Conservation (phyloP, 352 stramenopile species). For the Paralagenidium karlingii region DNA sequence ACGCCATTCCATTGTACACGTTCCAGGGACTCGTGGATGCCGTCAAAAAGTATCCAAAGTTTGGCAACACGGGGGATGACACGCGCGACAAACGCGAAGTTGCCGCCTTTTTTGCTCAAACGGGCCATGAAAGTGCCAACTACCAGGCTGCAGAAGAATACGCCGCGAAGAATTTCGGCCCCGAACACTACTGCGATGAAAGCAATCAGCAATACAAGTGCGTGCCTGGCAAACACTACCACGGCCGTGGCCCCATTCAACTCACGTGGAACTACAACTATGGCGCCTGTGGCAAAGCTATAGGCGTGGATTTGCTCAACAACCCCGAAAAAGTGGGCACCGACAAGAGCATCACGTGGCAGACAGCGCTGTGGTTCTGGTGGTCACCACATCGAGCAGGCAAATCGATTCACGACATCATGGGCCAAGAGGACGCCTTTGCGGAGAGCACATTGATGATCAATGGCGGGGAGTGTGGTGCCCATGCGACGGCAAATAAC, state of each 20-base stretch:
- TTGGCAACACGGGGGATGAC: slow-evolving; percentile 30
- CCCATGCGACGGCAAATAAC: slow-evolving; percentile 16
- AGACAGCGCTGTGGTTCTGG: slow-evolving; percentile 37
- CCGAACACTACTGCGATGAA: slow-evolving; percentile 31
- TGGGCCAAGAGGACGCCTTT: slow-evolving; percentile 19
- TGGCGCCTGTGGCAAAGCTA: slow-evolving; percentile 15
- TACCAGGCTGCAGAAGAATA: slow-evolving; percentile 29
- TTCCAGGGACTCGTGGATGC: slow-evolving; percentile 25
- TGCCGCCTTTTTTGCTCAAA: slow-evolving; percentile 30
- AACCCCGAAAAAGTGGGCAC: slow-evolving; percentile 22
- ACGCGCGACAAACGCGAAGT: slow-evolving; percentile 23
- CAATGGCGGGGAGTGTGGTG: slow-evolving; percentile 29
- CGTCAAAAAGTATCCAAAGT: slow-evolving; percentile 20
- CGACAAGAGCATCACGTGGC: slow-evolving; percentile 22
- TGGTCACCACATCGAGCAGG: slow-evolving; percentile 25
- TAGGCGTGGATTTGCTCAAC: slow-evolving; percentile 18
- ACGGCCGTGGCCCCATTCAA: slow-evolving; percentile 35
- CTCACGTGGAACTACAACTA: slow-evolving; percentile 51
- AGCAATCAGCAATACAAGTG: slow-evolving; percentile 12
- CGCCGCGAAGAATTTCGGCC: slow-evolving; percentile 15
- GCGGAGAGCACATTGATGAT: slow-evolving; percentile 27
- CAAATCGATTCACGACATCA: slow-evolving; percentile 25
- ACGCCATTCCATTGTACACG: slow-evolving; percentile 20
- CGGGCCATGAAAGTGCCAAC: slow-evolving; percentile 23
- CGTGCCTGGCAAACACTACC: slow-evolving; percentile 19